phyloP scores from a whole-genome alignment of 1,139 yeast genomes.

The Blastobotrys apis region DNA sequence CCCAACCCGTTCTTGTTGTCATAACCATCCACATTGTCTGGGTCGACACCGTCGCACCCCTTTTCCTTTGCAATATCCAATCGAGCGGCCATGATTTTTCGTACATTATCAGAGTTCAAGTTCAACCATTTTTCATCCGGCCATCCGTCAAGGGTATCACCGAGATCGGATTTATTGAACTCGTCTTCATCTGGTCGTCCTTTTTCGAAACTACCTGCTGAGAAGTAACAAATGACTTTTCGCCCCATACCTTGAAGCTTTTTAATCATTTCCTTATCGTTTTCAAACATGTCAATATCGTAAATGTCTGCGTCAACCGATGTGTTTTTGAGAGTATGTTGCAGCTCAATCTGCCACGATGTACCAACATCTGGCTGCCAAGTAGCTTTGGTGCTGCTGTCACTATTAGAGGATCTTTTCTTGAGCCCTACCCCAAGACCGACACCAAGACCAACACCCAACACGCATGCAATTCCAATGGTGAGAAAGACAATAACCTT shows the following conservation, averaged over 20 bases:
- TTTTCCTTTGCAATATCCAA: slow-evolving; percentile 18
- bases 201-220: slow-evolving; percentile 21
- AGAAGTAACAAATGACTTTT: slow-evolving; percentile 21
- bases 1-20: slow-evolving; percentile 20
- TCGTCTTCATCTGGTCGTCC: slow-evolving; percentile 18
- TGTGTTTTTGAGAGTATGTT: slow-evolving; percentile 14
- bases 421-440: background rate
- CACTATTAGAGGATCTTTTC: background rate
- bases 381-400: background rate
- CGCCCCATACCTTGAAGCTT: slow-evolving; percentile 16
- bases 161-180: slow-evolving; percentile 17
- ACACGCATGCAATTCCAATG: too few relatives aligned
- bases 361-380: slow-evolving; percentile 18
- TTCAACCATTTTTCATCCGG: slow-evolving; percentile 21
- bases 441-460: background rate
- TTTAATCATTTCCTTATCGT: slow-evolving; percentile 9
- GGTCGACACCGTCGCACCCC: slow-evolving; percentile 24
- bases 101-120: slow-evolving; percentile 15
- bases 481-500: background rate
- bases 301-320: slow-evolving; percentile 17
- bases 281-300: slow-evolving; percentile 22
- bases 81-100: slow-evolving; percentile 19
- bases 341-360: slow-evolving; percentile 19
- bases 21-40: slow-evolving; percentile 24
- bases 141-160: slow-evolving; percentile 20